phyloP scores from a whole-genome alignment of 176 grass and related monocot genomes.

The Carex myosuroides region DNA sequence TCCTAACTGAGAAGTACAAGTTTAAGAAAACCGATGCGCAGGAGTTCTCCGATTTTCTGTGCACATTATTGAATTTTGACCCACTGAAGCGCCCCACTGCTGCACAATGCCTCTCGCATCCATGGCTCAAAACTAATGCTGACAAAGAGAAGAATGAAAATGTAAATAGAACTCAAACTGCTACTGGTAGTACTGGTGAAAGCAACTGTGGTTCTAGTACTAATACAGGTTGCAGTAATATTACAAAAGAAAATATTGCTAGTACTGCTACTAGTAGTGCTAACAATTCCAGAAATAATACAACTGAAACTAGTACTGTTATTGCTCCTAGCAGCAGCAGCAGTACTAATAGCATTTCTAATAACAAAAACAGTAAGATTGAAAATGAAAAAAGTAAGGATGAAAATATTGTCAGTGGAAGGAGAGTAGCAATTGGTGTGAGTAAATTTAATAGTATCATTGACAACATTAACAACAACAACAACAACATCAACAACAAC shows the following conservation, averaged over 20 bases:
- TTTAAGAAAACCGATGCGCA: constrained; percentile 50
- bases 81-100: constrained; percentile 80
- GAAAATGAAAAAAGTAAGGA: constrained; percentile 10
- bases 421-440: background rate
- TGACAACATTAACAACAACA: constrained; percentile 8
- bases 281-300: constrained; percentile 2
- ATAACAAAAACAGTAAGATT: background rate
- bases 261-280: background rate
- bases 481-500: background rate
- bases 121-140: constrained; percentile 50
- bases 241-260: background rate
- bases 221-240: constrained; percentile 1
- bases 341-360: constrained; percentile 7
- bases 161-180: constrained; percentile 23
- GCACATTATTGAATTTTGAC: constrained; percentile 69
- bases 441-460: constrained; percentile 10
- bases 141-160: constrained; percentile 19
- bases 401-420: background rate
- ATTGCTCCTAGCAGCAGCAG: background rate
- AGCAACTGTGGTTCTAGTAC: constrained; percentile 26
- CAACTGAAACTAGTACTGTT: constrained; percentile 13
- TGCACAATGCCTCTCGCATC: constrained; percentile 55
- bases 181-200: constrained; percentile 4
- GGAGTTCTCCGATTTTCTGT: constrained; percentile 64
- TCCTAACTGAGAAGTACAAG: constrained; percentile 75